Conservation (phyloP, 2,329 filamentous ascomycete genomes). For the Bimuria novae-zelandiae region DNA sequence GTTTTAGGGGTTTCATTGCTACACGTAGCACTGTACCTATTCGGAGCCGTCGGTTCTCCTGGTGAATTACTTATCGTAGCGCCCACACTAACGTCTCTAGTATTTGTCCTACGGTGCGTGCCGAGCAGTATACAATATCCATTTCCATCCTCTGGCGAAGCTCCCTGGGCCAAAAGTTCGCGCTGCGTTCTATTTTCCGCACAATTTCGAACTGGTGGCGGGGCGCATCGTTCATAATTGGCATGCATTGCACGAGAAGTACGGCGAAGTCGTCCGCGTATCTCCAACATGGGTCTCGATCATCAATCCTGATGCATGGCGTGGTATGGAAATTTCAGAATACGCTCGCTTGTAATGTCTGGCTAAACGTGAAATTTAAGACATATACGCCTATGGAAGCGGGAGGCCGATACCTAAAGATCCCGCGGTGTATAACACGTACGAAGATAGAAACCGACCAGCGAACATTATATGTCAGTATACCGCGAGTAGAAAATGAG, state of each 20-base stretch:
- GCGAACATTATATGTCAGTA: slow-evolving; percentile 17
- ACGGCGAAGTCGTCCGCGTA: slow-evolving; percentile 11
- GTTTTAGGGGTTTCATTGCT: neutral
- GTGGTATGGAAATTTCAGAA: slow-evolving; percentile 3
- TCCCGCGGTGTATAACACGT: slow-evolving; percentile 13
- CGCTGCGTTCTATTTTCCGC: slow-evolving; percentile 23
- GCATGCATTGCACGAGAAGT: slow-evolving; percentile 10
- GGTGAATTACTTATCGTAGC: neutral
- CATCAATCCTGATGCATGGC: slow-evolving; percentile 20
- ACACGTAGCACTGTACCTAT: neutral
- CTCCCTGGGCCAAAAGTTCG: slow-evolving; percentile 46
- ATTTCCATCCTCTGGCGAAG: slow-evolving; percentile 46
- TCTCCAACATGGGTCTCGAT: slow-evolving; percentile 9
- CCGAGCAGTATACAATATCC: slow-evolving; percentile 37
- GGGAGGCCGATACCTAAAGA: slow-evolving; percentile 17
- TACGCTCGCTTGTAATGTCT: neutral
- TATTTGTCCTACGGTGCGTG: slow-evolving; percentile 12
- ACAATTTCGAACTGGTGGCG: slow-evolving; percentile 17
- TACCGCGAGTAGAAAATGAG: no score
- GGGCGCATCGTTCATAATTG: slow-evolving; percentile 12
- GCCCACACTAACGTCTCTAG: slow-evolving; percentile 2
- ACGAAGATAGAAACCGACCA: neutral
- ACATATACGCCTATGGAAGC: slow-evolving; percentile 18
- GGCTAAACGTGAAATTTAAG: neutral
- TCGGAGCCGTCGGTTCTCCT: neutral